These are phyloP conservation scores for Capronia epimyces DNA, from an alignment of 2,329 filamentous ascomycete species.

Conservation along the genomic window DNA sequence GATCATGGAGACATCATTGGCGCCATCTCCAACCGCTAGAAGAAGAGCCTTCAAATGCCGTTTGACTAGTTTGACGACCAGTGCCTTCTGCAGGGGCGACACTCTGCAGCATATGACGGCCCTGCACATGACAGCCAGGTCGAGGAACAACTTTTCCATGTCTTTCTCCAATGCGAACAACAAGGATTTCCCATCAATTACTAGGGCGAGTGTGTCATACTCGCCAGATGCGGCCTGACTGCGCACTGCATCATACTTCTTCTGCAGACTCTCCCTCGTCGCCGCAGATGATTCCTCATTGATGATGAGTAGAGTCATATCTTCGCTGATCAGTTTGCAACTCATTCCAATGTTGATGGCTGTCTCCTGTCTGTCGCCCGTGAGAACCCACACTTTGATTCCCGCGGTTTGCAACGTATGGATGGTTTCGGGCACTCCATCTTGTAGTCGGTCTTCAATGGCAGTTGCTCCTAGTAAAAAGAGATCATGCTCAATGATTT, in stretches of 20 bases:
- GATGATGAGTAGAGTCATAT: slow-evolving; percentile 95
- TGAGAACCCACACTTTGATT: slow-evolving; percentile 98
- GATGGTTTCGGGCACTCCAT: slow-evolving; percentile 96
- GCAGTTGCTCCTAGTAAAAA: slow-evolving; percentile 89
- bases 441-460: slow-evolving; percentile 94
- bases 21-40: slow-evolving; percentile 92
- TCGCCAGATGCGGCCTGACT: slow-evolving; percentile 62
- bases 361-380: slow-evolving; percentile 94
- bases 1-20: slow-evolving; percentile 99
- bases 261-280: slow-evolving; percentile 82
- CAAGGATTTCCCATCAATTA: slow-evolving; percentile 94
- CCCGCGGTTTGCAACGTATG: slow-evolving; percentile 93
- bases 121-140: slow-evolving; percentile 92
- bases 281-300: slow-evolving; percentile 79
- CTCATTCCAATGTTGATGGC: slow-evolving; percentile 99
- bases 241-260: slow-evolving; percentile 86
- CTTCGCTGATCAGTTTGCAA: slow-evolving; percentile 95
- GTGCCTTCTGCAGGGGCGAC: slow-evolving; percentile 90
- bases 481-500: slow-evolving; percentile 89
- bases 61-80: slow-evolving; percentile 97
- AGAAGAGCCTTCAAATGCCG: slow-evolving; percentile 86
- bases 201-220: slow-evolving; percentile 77
- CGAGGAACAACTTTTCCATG: slow-evolving; percentile 85
- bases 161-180: slow-evolving; percentile 91
- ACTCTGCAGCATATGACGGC: slow-evolving; percentile 95